A percentile compares a stretch with the other conserved stretches of the same genome.
phyloP scores from a whole-genome alignment of 2,329 filamentous ascomycete genomes.

The Botryotinia narcissicola region DNA sequence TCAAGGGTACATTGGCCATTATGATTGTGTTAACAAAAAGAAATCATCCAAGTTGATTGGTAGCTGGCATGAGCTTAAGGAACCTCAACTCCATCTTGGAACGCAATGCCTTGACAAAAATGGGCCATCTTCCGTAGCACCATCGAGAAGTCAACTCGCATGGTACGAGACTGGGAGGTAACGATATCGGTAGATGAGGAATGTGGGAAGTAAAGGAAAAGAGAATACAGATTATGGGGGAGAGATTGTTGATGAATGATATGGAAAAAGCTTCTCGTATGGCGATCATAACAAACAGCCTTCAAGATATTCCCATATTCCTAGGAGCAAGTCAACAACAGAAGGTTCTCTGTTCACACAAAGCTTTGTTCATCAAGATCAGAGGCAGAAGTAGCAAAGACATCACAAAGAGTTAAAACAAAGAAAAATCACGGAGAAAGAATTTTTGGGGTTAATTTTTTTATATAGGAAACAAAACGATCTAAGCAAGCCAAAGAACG shows the following conservation, averaged over 20 bases:
- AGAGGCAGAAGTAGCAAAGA: background rate
- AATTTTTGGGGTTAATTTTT: background rate
- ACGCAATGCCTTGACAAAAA: background rate
- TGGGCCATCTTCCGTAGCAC: rapidly evolving
- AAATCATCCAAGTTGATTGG: background rate
- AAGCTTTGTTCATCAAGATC: background rate
- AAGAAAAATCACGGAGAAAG: background rate
- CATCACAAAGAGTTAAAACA: background rate
- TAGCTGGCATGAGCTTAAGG: background rate
- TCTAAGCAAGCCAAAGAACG: background rate
- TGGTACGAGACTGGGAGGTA: rapidly evolving
- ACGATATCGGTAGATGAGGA: background rate
- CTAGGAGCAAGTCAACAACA: background rate
- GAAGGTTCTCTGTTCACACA: background rate
- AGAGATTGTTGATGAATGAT: background rate
- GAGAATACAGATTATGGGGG: background rate
- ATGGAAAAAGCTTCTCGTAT: background rate
- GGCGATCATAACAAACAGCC: background rate
- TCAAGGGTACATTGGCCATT: background rate
- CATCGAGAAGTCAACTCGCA: background rate
- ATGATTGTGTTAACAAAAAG: background rate
- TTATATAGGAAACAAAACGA: background rate
- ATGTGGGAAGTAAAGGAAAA: background rate
- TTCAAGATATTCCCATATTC: background rate
- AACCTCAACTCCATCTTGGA: background rate